These are phyloP conservation scores for Chalciporus chontae DNA, from an alignment of 768 basidiomycete genomes.

Conservation along the genomic window DNA sequence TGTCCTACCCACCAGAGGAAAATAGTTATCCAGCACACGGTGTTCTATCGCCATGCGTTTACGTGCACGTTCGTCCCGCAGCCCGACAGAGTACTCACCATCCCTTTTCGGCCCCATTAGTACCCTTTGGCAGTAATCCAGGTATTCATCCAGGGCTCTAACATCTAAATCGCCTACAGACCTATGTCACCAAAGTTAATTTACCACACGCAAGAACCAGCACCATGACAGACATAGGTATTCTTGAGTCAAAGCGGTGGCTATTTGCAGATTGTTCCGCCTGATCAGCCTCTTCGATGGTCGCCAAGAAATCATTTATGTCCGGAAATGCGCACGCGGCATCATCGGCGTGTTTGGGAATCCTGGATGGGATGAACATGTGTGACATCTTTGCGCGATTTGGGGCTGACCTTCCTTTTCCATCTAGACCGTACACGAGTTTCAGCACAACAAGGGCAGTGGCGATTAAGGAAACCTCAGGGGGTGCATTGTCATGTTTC, in stretches of 20 bases:
- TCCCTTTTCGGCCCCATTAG: slow-evolving; percentile 35
- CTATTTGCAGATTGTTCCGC: slow-evolving; percentile 29
- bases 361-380: slow-evolving; percentile 32
- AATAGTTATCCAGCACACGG: slow-evolving; percentile 37
- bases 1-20: slow-evolving; percentile 32
- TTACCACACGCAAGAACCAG: slow-evolving; percentile 3
- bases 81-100: slow-evolving; percentile 21
- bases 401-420: slow-evolving; percentile 46
- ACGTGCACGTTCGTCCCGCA: slow-evolving; percentile 12
- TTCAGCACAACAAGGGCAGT: slow-evolving; percentile 70
- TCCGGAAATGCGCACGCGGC: slow-evolving; percentile 58
- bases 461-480: slow-evolving; percentile 62
- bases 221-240: slow-evolving; percentile 41
- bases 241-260: slow-evolving; percentile 41
- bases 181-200: slow-evolving; percentile 34
- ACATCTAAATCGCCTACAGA: slow-evolving; percentile 50
- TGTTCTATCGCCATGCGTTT: slow-evolving; percentile 22
- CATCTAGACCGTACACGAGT: slow-evolving; percentile 84
- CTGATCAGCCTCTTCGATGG: slow-evolving; percentile 38
- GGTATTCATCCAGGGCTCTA: slow-evolving; percentile 56
- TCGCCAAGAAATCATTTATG: slow-evolving; percentile 44
- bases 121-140: slow-evolving; percentile 60
- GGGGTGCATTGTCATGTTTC: slow-evolving; percentile 60
- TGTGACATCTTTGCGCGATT: slow-evolving; percentile 4
- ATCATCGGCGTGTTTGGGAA: slow-evolving; percentile 46